phyloP scores from a whole-genome alignment of 208 protist species.

The Trypanosoma congolense region DNA sequence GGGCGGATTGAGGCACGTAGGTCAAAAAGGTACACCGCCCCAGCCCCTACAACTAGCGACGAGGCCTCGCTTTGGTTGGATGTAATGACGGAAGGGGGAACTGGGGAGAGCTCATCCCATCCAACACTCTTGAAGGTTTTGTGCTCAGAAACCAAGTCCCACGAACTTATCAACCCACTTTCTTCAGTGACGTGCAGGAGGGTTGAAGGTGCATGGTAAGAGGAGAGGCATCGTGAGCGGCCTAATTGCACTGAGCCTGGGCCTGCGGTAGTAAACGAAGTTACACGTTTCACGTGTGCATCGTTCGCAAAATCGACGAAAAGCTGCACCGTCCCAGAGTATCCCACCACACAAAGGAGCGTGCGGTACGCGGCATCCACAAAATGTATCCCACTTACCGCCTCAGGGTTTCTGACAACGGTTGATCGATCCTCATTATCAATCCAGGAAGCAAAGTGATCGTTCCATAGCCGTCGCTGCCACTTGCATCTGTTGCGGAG shows the following conservation, averaged over 20 bases:
- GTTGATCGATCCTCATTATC: background rate
- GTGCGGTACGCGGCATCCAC: constrained; percentile 58
- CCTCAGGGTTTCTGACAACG: constrained; percentile 12
- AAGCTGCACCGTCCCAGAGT: constrained; percentile 60
- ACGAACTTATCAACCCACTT: constrained; percentile 41
- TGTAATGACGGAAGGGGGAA: constrained; percentile 17
- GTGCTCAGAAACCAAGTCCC: constrained; percentile 39
- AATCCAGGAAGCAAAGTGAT: background rate
- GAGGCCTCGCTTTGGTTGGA: constrained; percentile 38
- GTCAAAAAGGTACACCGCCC: constrained; percentile 47
- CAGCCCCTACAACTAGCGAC: constrained; percentile 45
- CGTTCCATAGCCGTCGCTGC: background rate
- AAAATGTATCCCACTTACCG: constrained; percentile 55
- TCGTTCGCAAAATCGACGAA: constrained; percentile 42
- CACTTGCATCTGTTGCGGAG: too few relatives aligned
- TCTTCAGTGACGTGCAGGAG: constrained; percentile 48
- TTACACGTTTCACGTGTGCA: constrained; percentile 37
- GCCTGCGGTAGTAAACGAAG: constrained; percentile 61
- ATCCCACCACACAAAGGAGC: constrained; percentile 68
- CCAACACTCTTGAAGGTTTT: constrained; percentile 21
- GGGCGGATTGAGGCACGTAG: constrained; percentile 21
- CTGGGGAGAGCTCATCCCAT: constrained; percentile 4
- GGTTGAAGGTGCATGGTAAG: constrained; percentile 50
- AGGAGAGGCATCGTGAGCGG: constrained; percentile 56
- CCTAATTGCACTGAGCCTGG: too few relatives aligned